Conservation (phyloP, 2,329 filamentous ascomycete species). For the Nemania sp. region DNA sequence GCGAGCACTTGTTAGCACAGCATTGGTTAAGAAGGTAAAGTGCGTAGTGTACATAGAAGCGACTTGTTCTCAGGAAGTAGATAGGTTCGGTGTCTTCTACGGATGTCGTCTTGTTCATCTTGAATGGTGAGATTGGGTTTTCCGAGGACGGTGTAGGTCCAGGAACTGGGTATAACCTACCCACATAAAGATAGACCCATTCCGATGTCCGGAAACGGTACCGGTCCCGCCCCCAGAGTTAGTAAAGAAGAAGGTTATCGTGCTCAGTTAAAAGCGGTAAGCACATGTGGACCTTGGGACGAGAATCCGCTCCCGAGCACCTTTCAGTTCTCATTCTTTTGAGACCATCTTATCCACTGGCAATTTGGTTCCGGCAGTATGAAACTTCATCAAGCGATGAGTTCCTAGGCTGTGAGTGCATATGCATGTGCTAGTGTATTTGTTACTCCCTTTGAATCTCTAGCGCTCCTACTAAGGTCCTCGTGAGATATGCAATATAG, state of each 20-base stretch:
- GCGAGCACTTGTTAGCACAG: too few species aligned
- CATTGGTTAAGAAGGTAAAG: too few species aligned
- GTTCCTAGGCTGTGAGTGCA: conserved; percentile 14
- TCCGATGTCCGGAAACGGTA: neutral
- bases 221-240: neutral
- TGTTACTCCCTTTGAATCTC: neutral
- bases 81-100: too few species aligned
- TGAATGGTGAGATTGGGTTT: too few species aligned
- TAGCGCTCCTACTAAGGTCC: conserved; percentile 3
- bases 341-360: neutral
- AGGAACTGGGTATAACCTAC: too few species aligned
- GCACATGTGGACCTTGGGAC: neutral
- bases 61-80: too few species aligned
- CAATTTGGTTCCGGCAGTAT: conserved; percentile 1
- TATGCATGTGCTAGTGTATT: neutral
- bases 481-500: conserved; percentile 15
- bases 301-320: neutral
- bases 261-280: neutral
- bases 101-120: too few species aligned
- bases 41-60: too few species aligned
- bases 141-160: too few species aligned
- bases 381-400: conserved; percentile 19
- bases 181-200: neutral
- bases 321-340: neutral
- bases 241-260: neutral